Conservation (phyloP, 345 rosid genomes). For the thale cress (Arabidopsis thaliana) region TAIR10.1 NC_003076.8:16861001-16861500, state of each 20-base stretch:
- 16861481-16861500: neutral
- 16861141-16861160: slow-evolving; percentile 10
- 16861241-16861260: neutral
- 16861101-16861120: slow-evolving; percentile 12
- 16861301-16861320: neutral
- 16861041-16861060: slow-evolving; percentile 14
- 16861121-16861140: neutral
- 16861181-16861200: neutral
- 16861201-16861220: neutral
- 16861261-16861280: neutral
- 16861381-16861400: neutral
- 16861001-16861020: slow-evolving; percentile 35
- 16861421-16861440: slow-evolving; percentile 16
- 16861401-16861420: neutral
- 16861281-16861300: neutral
- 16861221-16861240: neutral
- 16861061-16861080: neutral
- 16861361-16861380: neutral
- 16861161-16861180: neutral
- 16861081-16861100: slow-evolving; percentile 1
- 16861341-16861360: neutral
- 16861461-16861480: neutral
- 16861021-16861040: slow-evolving; percentile 7
- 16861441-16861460: neutral
- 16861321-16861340: neutral